These are phyloP conservation scores for Oryza longistaminata DNA, from an alignment of 176 grass and related monocot genomes.

Conservation along the genomic window DNA sequence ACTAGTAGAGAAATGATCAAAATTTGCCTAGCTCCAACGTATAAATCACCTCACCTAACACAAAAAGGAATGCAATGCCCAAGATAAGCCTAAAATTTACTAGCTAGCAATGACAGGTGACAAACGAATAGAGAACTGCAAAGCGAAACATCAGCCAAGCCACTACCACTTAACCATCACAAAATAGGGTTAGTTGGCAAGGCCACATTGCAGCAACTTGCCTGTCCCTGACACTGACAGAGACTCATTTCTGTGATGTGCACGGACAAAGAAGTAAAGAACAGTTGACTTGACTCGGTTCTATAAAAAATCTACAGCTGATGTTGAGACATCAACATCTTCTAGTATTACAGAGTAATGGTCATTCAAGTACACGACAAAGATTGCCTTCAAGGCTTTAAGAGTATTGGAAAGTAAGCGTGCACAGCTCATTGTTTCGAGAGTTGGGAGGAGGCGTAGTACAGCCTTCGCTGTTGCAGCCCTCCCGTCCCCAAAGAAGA, in stretches of 20 bases:
- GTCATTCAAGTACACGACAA: not conserved
- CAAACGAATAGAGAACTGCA: not conserved
- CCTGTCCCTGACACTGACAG: not conserved
- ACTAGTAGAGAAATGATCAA: constrained; percentile 17
- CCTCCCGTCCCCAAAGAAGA: not conserved
- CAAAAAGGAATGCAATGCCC: not conserved
- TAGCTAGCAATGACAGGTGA: constrained; percentile 6
- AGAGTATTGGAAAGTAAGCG: not conserved
- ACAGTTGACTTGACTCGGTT: not conserved
- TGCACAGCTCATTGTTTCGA: not conserved
- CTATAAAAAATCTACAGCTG: not conserved
- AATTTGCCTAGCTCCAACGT: constrained; percentile 22
- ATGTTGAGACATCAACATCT: constrained; percentile 7
- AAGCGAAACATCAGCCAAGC: not conserved
- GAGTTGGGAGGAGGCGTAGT: not conserved
- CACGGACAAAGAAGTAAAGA: not conserved
- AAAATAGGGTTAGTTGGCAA: not conserved
- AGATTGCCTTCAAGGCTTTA: not conserved
- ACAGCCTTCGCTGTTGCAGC: not conserved
- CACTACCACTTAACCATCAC: not conserved
- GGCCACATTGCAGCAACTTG: constrained; percentile 4
- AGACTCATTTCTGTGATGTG: not conserved
- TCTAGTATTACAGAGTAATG: not conserved
- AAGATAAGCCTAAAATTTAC: not conserved
- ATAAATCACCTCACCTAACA: constrained; percentile 8